Base-by-base conservation (phyloP, 2,329 filamentous ascomycete species). In the Aspergillus glaucus region DNA sequence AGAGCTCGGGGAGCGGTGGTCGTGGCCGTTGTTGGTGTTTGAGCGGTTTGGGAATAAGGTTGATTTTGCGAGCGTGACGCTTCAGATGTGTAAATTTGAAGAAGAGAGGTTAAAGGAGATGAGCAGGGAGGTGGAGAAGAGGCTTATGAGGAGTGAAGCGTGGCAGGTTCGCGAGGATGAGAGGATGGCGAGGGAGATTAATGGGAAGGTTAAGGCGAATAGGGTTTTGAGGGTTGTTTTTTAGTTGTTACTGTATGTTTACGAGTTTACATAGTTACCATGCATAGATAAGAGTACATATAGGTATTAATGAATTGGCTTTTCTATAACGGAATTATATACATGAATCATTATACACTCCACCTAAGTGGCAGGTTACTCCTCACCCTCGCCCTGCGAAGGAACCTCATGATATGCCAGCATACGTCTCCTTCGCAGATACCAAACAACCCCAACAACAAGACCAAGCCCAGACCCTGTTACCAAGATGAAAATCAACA, bases 401-500 rank as follows among this genome's bases (percentile, higher is more conserved):
- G 62, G 58, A 46, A 67, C 53, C 34, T 63, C 57, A 9, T 57
- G 51, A 50, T 67, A 67, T 43, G 61, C 53, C 48, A 54, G 55
- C 40, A 46, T 48, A 48, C 57, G 60, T 43, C 62, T 62, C 4
- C 49, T 49, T 12, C 56, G 49, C 10, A 62, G 39, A 17, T 54
- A 42, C 24, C 54, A 57, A 47, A 55, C 61, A n/a, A 56, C 21
- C 17, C 54, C 57, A 12, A 51, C 52, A 34, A 60, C 36, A 12
- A 59, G 46, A 15, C 62, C 63, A n/a, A 56, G 54, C 24, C 62
- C 26, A 5, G 57, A 55, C 46, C 58, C 57, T 2, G 48, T 37
- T n/a, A 61, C 32, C 32, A 64, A 43, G 34, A 67, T 54, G 46
- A 65, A 57, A 19, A 67, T 57, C 36, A 67, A 41, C 3, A 67